A percentile compares a stretch with the other conserved stretches of the same genome.
These are phyloP conservation scores for Dendrothele bispora DNA, from an alignment of 768 basidiomycete genomes.

Conservation along the genomic window DNA sequence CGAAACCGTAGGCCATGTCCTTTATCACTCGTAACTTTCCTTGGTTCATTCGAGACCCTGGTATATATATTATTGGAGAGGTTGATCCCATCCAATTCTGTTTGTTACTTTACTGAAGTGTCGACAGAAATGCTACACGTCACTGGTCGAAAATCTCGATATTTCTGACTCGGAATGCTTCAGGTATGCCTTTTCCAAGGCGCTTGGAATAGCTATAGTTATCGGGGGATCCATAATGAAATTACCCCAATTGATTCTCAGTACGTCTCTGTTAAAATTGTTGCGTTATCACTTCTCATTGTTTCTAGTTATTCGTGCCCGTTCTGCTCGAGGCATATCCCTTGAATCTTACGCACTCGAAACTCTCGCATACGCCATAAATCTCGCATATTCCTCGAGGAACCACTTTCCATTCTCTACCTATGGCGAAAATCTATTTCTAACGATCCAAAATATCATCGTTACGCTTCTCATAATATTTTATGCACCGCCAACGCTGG, in stretches of 20 bases:
- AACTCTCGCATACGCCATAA: constrained; percentile 88
- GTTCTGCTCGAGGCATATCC: constrained; percentile 86
- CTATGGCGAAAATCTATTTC: constrained; percentile 96
- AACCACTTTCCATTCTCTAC: constrained; percentile 93
- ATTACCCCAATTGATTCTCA: constrained; percentile 87
- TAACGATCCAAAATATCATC: constrained; percentile 83
- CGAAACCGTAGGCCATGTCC: constrained; percentile 74
- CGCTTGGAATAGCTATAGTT: constrained; percentile 89
- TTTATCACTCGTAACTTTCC: constrained; percentile 83
- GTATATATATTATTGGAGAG: constrained; percentile 79
- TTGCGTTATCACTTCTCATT: constrained; percentile 6
- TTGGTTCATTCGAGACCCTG: constrained; percentile 79
- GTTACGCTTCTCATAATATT: constrained; percentile 86
- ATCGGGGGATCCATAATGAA: constrained; percentile 94
- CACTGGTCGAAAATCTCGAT: constrained; percentile 85
- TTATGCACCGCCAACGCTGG: no score
- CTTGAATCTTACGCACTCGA: constrained; percentile 87
- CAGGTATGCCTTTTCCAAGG: constrained; percentile 91
- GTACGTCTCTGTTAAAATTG: constrained; percentile 40
- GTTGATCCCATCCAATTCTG: constrained; percentile 35
- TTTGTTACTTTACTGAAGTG: constrained; percentile 1
- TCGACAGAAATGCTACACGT: constrained; percentile 84
- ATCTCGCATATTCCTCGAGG: constrained; percentile 81
- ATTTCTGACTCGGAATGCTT: constrained; percentile 77
- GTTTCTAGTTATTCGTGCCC: constrained; percentile 60